These are phyloP conservation scores for Beauveria brongniartii DNA, from an alignment of 2,329 filamentous ascomycete genomes.

Conservation along the genomic window DNA sequence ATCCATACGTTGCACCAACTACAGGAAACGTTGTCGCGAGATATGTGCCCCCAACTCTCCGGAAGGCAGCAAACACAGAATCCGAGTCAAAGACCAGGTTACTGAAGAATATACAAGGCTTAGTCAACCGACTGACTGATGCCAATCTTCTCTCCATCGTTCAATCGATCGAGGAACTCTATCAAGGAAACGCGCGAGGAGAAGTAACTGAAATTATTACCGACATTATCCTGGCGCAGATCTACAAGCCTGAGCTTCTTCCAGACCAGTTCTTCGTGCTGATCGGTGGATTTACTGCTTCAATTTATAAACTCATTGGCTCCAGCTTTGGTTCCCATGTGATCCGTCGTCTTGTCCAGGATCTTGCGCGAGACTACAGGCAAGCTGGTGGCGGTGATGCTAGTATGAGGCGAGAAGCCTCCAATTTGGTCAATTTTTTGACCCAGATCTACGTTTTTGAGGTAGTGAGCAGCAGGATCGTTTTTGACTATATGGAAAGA, in stretches of 20 bases:
- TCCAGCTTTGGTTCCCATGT: conserved; percentile 85
- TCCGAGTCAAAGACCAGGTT: conserved; percentile 61
- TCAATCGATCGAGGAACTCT: conserved; percentile 72
- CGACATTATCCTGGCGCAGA: conserved; percentile 67
- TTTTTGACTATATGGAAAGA: conserved; percentile 85
- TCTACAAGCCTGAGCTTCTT: conserved; percentile 69
- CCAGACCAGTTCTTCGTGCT: conserved; percentile 87
- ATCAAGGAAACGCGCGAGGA: conserved; percentile 76
- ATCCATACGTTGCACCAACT: conserved; percentile 76
- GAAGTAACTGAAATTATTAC: conserved; percentile 77
- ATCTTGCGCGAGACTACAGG: conserved; percentile 61
- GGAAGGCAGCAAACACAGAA: conserved; percentile 54
- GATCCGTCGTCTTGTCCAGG: conserved; percentile 67
- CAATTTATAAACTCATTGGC: conserved; percentile 79
- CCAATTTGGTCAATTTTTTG: conserved; percentile 75
- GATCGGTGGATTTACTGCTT: conserved; percentile 81
- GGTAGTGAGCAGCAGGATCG: conserved; percentile 69
- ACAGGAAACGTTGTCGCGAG: conserved; percentile 46
- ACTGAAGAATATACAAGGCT: conserved; percentile 73
- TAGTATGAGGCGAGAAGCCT: conserved; percentile 29
- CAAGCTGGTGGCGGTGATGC: conserved; percentile 32
- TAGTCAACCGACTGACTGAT: conserved; percentile 89
- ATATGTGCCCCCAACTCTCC: conserved; percentile 83
- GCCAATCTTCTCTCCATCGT: conserved; percentile 81
- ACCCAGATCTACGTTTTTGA: conserved; percentile 90